phyloP scores from a whole-genome alignment of 495 filamentous ascomycete species.

The Penicillium daleae region DNA sequence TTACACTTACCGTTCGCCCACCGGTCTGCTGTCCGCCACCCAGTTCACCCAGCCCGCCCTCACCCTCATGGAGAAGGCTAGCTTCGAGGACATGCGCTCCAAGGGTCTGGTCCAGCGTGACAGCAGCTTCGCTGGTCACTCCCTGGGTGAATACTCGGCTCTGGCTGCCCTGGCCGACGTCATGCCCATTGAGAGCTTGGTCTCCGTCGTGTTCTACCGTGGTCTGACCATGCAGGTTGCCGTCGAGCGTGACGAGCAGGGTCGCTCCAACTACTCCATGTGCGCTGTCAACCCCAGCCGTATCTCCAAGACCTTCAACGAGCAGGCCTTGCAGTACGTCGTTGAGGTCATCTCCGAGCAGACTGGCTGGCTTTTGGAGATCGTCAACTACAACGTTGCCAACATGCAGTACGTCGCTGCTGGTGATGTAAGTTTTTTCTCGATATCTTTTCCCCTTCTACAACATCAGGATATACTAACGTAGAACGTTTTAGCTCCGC shows the following conservation, averaged over 20 bases:
- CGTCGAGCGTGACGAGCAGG: conserved; percentile 90
- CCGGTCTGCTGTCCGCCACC: conserved; percentile 92
- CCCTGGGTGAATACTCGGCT: conserved; percentile 96
- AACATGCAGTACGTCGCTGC: conserved; percentile 99
- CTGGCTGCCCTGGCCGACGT: conserved; percentile 96
- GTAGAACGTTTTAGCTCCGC: conserved; percentile 57
- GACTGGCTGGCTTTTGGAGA: conserved; percentile 94
- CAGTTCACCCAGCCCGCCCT: conserved; percentile 98
- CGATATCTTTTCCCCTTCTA: background rate
- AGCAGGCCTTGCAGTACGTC: conserved; percentile 92
- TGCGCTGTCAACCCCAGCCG: conserved; percentile 97
- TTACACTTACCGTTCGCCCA: conserved; percentile 96
- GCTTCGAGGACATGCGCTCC: conserved; percentile 97
- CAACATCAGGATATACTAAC: conserved; percentile 30
- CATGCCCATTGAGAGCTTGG: conserved; percentile 97
- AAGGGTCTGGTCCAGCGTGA: conserved; percentile 96
- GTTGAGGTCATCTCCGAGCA: conserved; percentile 90
- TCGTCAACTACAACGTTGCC: conserved; percentile 98
- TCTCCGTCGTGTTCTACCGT: conserved; percentile 98
- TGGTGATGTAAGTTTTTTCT: conserved; percentile 65
- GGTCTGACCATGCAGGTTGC: conserved; percentile 99
- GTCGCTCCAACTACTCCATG: conserved; percentile 98
- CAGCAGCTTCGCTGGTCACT: conserved; percentile 97
- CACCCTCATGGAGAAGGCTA: conserved; percentile 99
- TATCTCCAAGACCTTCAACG: conserved; percentile 97